A percentile compares a stretch with the other conserved stretches of the same genome.
phyloP scores from a whole-genome alignment of 164 flowering plant genomes.

The Berberis thunbergii region DNA sequence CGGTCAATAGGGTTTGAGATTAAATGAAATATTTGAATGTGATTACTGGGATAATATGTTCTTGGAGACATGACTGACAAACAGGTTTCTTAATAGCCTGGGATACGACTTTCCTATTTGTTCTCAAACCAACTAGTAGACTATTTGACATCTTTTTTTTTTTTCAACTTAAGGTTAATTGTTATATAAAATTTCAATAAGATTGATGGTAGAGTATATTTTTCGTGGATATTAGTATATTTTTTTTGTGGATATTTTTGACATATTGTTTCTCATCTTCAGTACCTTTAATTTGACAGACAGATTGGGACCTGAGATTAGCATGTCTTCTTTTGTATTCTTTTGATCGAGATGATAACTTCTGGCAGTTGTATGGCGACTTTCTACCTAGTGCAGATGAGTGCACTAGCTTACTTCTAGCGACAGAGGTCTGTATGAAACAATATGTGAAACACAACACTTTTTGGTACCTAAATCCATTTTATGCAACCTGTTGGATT shows the following conservation, averaged over 20 bases:
- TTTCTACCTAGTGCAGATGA: constrained; percentile 83
- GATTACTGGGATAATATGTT: not conserved
- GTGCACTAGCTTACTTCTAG: constrained; percentile 80
- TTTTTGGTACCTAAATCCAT: no score
- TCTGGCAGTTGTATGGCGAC: constrained; percentile 94
- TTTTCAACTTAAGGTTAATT: no score
- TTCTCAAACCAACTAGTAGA: no score
- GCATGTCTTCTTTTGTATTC: constrained; percentile 90
- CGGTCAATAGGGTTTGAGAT: no score
- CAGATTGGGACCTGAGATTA: constrained; percentile 94
- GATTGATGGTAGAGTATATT: no score
- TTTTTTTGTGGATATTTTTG: not conserved
- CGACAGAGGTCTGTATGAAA: constrained; percentile 58
- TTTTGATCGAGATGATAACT: constrained; percentile 76
- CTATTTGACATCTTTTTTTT: no score
- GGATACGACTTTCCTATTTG: no score
- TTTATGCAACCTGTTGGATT: no score
- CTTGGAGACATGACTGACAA: no score
- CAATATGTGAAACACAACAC: not conserved
- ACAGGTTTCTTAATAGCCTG: no score
- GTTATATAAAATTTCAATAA: no score
- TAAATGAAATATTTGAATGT: not conserved
- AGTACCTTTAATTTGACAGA: constrained; percentile 40
- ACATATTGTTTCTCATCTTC: constrained; percentile 6
- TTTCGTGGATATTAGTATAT: not conserved